Base-by-base conservation (phyloP, 176 grass and related monocot genomes). In the Zea luxurians region DNA sequence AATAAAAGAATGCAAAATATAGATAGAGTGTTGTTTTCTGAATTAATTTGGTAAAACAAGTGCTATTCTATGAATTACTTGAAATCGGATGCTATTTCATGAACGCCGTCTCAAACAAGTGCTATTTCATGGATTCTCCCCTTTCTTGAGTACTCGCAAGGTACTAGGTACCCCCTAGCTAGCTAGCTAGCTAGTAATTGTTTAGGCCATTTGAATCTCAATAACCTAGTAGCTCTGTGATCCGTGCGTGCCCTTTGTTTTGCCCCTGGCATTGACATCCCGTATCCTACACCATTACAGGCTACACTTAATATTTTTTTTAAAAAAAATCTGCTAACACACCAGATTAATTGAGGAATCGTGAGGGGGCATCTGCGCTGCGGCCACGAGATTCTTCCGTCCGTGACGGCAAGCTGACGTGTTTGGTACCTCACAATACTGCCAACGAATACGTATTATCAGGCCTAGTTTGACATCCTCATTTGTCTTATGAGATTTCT, bases 351-450 rank as follows among this genome's bases (percentile, higher is more conserved):
- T 69, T 20, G 9, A 48, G 8, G 59, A 12, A 43, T 48, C 64
- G 61, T 9, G 34, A 4, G 1, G 1, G n/a, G 42, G 48, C 47
- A 58, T 76, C 62, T 36, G 70, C 37, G 47, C 62, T 36, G 70
- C 37, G 47, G 11, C 64, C 81, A 57, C 17, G 76, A 84, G 86
- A 88, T 88, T 80, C 86, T 88, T 80, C 86, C 77, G 47, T 13
- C n/a, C 55, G 38, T 74, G 71, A 41, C 34, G 69, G 64, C 71
- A 84, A 81, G 64, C 71, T 65, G 86, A 54, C 61, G 37, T 35
- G 75, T 12, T 13, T 17, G 43, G 49, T 66, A 20, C 71, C 71
- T 13, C 74, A 84, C 64, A 80, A 83, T 84, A 88, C 58, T 88
- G 71, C 40, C 64, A 34, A 17, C 13, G 34, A 87, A 82, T 82